Conservation (phyloP, 495 filamentous ascomycete genomes). For the Penicillium arizonense region DNA sequence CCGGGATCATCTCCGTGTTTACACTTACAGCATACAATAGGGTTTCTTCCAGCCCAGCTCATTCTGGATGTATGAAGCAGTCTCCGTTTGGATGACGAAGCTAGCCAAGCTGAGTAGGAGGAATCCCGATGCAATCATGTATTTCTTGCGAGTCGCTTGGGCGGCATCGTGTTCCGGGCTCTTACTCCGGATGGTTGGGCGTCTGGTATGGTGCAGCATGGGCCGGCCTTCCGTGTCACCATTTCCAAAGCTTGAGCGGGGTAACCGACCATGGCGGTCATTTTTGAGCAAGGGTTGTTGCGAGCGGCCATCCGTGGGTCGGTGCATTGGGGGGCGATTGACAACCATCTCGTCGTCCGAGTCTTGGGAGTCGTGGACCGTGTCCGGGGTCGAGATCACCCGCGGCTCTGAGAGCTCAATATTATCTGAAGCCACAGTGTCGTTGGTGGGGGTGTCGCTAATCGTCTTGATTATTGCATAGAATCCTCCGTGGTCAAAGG, state of each 20-base stretch:
- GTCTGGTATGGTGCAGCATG: conserved; percentile 46
- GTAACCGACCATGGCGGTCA: conserved; percentile 46
- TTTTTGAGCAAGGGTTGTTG: conserved; percentile 58
- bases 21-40: conserved; percentile 91
- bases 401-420: conserved; percentile 23
- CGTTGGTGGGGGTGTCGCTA: conserved; percentile 5
- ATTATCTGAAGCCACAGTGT: conserved; percentile 28
- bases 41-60: conserved; percentile 90
- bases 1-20: conserved; percentile 2
- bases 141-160: conserved; percentile 71
- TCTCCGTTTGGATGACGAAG: conserved; percentile 90
- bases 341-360: conserved; percentile 46
- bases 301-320: conserved; percentile 50
- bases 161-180: conserved; percentile 57
- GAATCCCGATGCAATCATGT: conserved; percentile 82
- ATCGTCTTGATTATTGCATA: conserved; percentile 3
- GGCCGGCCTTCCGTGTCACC: conserved; percentile 36
- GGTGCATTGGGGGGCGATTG: conserved; percentile 46
- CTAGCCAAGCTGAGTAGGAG: conserved; percentile 74
- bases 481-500: conserved; percentile 2
- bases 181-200: conserved; percentile 59
- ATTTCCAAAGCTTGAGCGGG: conserved; percentile 37
- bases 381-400: conserved; percentile 9
- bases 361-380: conserved; percentile 30
- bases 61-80: conserved; percentile 88